Conservation (phyloP, 1,284 basidiomycete species). For the Sanghuangporus sanghuang region DNA sequence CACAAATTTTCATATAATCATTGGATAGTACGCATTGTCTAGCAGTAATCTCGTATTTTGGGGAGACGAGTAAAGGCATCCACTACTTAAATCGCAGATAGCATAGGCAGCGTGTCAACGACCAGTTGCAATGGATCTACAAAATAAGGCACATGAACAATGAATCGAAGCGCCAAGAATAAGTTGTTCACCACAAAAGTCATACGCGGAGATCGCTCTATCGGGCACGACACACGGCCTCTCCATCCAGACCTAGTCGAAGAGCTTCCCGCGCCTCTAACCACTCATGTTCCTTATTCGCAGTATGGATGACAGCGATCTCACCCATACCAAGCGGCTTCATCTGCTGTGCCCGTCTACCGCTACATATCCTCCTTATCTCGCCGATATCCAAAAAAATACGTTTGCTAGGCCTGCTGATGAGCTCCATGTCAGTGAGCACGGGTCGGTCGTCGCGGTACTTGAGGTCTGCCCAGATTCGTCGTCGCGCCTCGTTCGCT, state of each 20-base stretch:
- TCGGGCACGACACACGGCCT: slow-evolving; percentile 70
- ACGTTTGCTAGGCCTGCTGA: slow-evolving; percentile 71
- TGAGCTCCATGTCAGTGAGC: slow-evolving; percentile 64
- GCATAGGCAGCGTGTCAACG: neutral
- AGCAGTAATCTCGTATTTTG: neutral
- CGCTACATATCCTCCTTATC: slow-evolving; percentile 70
- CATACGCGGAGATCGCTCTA: slow-evolving; percentile 23
- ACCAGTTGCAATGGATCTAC: neutral
- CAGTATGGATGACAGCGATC: slow-evolving; percentile 76
- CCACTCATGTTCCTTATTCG: slow-evolving; percentile 63
- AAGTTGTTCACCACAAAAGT: neutral
- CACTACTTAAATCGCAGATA: neutral
- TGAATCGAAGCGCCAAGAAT: neutral
- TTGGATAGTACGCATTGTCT: neutral
- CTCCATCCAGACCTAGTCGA: slow-evolving; percentile 57
- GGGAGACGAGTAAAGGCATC: neutral
- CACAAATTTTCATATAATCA: neutral
- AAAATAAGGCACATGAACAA: neutral
- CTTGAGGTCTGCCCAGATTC: slow-evolving; percentile 89
- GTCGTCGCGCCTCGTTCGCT: slow-evolving; percentile 46
- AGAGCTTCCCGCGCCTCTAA: slow-evolving; percentile 70
- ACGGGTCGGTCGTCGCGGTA: slow-evolving; percentile 84
- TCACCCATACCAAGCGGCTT: slow-evolving; percentile 81
- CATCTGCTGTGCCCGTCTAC: slow-evolving; percentile 62
- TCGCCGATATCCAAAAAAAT: slow-evolving; percentile 72